Percentiles rank a stretch among this genome's conserved stretches.
phyloP scores from a whole-genome alignment of 78 protist genomes.

The Protostelium mycophagum region DNA sequence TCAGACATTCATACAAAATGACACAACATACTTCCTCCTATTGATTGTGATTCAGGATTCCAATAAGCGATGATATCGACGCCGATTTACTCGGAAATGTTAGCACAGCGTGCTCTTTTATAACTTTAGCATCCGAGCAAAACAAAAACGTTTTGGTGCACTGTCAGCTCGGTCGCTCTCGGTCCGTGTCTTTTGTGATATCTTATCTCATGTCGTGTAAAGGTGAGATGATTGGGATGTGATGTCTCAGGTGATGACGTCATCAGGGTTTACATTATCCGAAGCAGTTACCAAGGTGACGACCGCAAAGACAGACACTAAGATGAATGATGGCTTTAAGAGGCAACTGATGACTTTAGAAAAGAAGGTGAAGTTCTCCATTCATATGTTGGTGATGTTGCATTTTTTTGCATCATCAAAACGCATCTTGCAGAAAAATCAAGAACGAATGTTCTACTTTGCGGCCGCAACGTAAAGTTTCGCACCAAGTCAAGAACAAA shows the following conservation, averaged over 20 bases:
- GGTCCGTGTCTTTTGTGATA: background rate
- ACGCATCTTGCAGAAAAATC: too few species aligned
- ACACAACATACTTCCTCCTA: too few species aligned
- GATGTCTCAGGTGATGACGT: background rate
- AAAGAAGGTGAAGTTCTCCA: too few species aligned
- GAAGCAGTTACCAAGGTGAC: background rate
- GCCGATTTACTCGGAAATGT: background rate
- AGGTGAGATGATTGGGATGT: background rate
- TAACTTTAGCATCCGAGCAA: background rate
- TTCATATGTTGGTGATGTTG: too few species aligned
- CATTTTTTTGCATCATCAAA: too few species aligned
- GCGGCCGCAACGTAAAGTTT: too few species aligned
- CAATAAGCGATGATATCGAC: background rate
- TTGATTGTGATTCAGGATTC: too few species aligned
- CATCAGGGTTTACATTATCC: background rate
- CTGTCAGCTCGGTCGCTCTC: background rate
- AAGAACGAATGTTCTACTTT: too few species aligned
- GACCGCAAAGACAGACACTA: background rate
- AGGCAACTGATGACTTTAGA: background rate
- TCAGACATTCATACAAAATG: too few species aligned
- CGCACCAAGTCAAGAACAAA: too few species aligned
- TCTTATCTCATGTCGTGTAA: background rate
- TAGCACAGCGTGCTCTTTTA: background rate
- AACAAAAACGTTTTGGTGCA: background rate
- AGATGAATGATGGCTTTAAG: background rate